Evolutionary conservation across 768 basidiomycete genomes (phyloP).

Genomic region (Tricholoma saponaceum): DNA sequence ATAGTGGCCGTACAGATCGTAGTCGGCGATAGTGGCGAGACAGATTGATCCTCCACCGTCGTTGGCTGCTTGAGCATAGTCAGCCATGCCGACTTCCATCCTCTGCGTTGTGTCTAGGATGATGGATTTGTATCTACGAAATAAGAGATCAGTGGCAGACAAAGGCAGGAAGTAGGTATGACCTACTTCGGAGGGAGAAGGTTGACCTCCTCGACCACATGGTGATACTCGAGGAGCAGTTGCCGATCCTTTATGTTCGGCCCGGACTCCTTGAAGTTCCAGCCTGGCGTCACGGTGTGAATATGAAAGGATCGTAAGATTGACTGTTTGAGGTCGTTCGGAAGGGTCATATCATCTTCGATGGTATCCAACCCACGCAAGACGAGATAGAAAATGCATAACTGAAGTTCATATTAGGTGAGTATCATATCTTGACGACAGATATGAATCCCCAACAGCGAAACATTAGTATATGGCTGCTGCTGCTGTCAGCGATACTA

Average conservation of each 20-base stretch:
- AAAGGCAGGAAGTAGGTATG: slow-evolving; percentile 3
- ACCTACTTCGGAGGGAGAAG: slow-evolving; percentile 58
- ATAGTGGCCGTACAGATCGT: slow-evolving; percentile 97
- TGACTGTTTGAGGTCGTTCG: slow-evolving; percentile 81
- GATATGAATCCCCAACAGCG: too few relatives aligned
- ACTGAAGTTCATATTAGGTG: slow-evolving; percentile 50
- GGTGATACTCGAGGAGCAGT: slow-evolving; percentile 79
- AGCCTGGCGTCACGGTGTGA: slow-evolving; percentile 76
- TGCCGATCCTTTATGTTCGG: slow-evolving; percentile 86
- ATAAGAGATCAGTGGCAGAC: slow-evolving; percentile 1
- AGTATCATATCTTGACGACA: too few relatives aligned
- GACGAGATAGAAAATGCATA: slow-evolving; percentile 93
- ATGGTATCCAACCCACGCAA: slow-evolving; percentile 94
- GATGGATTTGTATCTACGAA: slow-evolving; percentile 61
- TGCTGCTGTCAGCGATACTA: too few relatives aligned
- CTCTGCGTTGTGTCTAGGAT: slow-evolving; percentile 81
- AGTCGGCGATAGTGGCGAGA: slow-evolving; percentile 76
- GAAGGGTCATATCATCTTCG: slow-evolving; percentile 97
- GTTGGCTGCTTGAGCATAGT: slow-evolving; percentile 82
- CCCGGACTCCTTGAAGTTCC: slow-evolving; percentile 80
- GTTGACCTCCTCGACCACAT: slow-evolving; percentile 79
- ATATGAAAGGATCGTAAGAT: slow-evolving; percentile 79
- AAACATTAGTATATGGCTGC: too few relatives aligned
- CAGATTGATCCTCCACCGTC: slow-evolving; percentile 56
- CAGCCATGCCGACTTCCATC: slow-evolving; percentile 95